Conservation (phyloP, 2,329 filamentous ascomycete species). For the Pseudopyrenochaeta lycopersici region DNA sequence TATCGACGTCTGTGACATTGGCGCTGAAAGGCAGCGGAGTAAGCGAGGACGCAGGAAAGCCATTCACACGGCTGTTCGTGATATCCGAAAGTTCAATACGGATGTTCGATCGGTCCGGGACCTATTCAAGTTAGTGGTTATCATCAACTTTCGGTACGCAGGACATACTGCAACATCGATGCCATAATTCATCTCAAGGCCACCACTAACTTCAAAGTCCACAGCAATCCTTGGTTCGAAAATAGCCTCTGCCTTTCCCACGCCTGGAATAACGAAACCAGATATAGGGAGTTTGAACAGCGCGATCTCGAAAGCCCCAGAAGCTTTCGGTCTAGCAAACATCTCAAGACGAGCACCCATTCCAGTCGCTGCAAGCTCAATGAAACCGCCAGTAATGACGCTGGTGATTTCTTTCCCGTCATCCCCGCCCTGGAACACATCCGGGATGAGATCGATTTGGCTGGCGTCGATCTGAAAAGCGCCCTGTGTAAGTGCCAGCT, state of each 20-base stretch:
- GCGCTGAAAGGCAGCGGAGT: constrained; percentile 45
- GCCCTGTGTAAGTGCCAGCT: constrained; percentile 42
- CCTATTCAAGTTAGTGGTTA: constrained; percentile 21
- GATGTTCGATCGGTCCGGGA: constrained; percentile 42
- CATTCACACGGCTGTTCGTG: constrained; percentile 30
- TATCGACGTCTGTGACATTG: constrained; percentile 34
- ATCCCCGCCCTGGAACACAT: constrained; percentile 33
- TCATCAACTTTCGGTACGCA: neutral
- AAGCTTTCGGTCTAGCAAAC: constrained; percentile 33
- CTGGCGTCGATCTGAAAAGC: constrained; percentile 36
- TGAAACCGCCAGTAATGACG: constrained; percentile 44
- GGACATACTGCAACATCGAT: constrained; percentile 46
- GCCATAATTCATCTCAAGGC: constrained; percentile 46
- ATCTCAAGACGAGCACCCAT: constrained; percentile 48
- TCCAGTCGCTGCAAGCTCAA: constrained; percentile 41
- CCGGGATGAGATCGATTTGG: constrained; percentile 33
- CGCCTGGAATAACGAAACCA: constrained; percentile 45
- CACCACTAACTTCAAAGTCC: constrained; percentile 36
- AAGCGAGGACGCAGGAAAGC: constrained; percentile 40
- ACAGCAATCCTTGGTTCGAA: constrained; percentile 41
- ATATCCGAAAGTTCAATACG: constrained; percentile 38
- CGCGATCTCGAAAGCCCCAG: constrained; percentile 30
- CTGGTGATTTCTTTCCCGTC: constrained; percentile 33
- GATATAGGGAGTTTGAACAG: constrained; percentile 38
- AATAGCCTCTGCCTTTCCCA: constrained; percentile 47